Evolutionary conservation across 805 yeast species (phyloP).

Genomic region (Yarrowia deformans): DNA sequence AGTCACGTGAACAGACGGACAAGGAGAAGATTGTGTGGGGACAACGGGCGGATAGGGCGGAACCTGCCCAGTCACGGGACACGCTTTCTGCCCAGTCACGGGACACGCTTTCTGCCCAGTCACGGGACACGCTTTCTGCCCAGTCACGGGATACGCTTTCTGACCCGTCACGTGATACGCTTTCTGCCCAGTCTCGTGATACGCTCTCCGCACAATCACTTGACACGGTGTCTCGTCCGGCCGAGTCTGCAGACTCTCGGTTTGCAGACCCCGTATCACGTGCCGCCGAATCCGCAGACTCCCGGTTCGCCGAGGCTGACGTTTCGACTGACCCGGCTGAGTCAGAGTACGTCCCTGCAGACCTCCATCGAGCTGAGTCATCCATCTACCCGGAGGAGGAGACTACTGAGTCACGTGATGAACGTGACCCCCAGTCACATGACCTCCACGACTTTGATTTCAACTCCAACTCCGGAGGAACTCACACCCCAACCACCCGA

Average conservation of each 20-base stretch:
- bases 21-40: conserved; percentile 1
- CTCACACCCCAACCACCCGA: background rate
- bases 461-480: background rate
- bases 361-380: background rate
- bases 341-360: background rate
- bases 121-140: too few species aligned
- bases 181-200: background rate
- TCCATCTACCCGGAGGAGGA: background rate
- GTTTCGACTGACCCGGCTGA: background rate
- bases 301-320: background rate
- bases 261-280: background rate
- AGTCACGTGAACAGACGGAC: background rate
- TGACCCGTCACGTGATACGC: background rate
- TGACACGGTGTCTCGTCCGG: too few species aligned
- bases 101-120: too few species aligned
- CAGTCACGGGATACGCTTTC: too few species aligned
- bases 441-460: conserved; percentile 8
- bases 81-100: too few species aligned
- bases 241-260: too few species aligned
- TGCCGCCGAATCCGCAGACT: background rate
- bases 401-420: background rate
- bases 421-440: too few species aligned
- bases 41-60: too few species aligned
- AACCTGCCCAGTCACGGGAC: too few species aligned
- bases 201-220: too few species aligned